Conservation (phyloP, 2,329 filamentous ascomycete genomes). For the Hymenoscyphus repandus region DNA sequence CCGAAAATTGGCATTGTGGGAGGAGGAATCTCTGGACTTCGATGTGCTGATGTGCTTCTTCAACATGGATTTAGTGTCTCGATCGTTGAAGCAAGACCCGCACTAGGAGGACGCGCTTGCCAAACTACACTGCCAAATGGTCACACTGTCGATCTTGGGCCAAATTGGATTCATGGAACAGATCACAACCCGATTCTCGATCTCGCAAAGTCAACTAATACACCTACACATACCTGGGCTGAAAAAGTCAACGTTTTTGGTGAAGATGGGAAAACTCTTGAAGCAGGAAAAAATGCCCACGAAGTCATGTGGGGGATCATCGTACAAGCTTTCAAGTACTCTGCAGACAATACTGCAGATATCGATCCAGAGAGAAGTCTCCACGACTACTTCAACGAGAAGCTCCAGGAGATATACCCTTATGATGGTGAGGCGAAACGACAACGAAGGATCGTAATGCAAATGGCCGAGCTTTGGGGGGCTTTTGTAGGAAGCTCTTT, state of each 20-base stretch:
- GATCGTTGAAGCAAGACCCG: constrained; percentile 50
- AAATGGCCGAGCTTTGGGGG: constrained; percentile 42
- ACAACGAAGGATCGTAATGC: constrained; percentile 35
- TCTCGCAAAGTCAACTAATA: constrained; percentile 45
- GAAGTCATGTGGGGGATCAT: constrained; percentile 48
- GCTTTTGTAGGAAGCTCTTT: constrained; percentile 47
- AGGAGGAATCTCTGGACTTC: constrained; percentile 50
- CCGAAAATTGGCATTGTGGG: constrained; percentile 42
- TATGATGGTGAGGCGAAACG: constrained; percentile 25
- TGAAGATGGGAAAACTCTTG: constrained; percentile 25
- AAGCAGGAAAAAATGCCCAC: constrained; percentile 26
- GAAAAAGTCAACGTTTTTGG: constrained; percentile 41
- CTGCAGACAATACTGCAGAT: constrained; percentile 41
- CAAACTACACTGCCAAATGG: constrained; percentile 25
- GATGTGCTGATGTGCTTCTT: constrained; percentile 50
- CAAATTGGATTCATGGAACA: constrained; percentile 32
- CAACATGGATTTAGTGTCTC: constrained; percentile 48
- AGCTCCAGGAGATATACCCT: constrained; percentile 39
- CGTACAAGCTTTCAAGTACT: constrained; percentile 47
- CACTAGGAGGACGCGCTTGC: constrained; percentile 43
- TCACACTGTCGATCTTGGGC: constrained; percentile 23
- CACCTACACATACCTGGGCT: constrained; percentile 41
- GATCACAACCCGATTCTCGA: constrained; percentile 45
- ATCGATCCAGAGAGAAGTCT: constrained; percentile 45
- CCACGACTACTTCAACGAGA: constrained; percentile 48